Evolutionary conservation across 768 basidiomycete genomes (phyloP).

Genomic region (Phanerochaete carnosa): DNA sequence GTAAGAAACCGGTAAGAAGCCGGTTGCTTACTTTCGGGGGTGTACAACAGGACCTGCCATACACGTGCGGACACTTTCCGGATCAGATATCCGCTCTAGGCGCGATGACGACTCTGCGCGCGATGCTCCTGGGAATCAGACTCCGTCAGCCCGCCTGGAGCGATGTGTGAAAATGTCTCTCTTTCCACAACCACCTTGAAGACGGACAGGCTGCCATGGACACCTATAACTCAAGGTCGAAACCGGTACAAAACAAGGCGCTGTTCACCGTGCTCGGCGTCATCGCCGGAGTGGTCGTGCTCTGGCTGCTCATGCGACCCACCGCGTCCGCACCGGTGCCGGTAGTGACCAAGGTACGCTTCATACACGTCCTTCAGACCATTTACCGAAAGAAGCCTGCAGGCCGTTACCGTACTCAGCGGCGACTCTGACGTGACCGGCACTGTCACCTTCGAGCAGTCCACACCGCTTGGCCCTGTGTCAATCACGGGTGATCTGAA

Average conservation of each 20-base stretch:
- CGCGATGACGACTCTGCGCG: not conserved
- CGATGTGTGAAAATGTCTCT: not conserved
- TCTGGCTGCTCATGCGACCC: constrained; percentile 8
- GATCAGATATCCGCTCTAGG: not conserved
- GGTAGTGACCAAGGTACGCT: constrained; percentile 8
- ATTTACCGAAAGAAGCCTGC: not conserved
- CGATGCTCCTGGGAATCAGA: not conserved
- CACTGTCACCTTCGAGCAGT: constrained; percentile 63
- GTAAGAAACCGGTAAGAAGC: no score
- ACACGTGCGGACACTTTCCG: not conserved
- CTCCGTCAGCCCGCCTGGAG: not conserved
- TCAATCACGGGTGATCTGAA: constrained; percentile 59
- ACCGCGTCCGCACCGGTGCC: not conserved
- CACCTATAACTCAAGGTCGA: constrained; percentile 7
- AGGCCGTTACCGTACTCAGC: constrained; percentile 61
- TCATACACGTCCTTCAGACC: no score
- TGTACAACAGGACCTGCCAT: not conserved
- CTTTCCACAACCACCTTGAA: not conserved
- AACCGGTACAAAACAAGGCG: constrained; percentile 3
- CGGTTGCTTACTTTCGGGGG: not conserved
- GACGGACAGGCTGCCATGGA: not conserved
- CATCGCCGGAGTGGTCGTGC: not conserved
- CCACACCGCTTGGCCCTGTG: constrained; percentile 45
- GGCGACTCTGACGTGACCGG: constrained; percentile 62
- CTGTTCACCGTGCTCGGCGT: constrained; percentile 2